Conservation (phyloP, 2,329 filamentous ascomycete genomes). For the Penicillium capsulatum region DNA sequence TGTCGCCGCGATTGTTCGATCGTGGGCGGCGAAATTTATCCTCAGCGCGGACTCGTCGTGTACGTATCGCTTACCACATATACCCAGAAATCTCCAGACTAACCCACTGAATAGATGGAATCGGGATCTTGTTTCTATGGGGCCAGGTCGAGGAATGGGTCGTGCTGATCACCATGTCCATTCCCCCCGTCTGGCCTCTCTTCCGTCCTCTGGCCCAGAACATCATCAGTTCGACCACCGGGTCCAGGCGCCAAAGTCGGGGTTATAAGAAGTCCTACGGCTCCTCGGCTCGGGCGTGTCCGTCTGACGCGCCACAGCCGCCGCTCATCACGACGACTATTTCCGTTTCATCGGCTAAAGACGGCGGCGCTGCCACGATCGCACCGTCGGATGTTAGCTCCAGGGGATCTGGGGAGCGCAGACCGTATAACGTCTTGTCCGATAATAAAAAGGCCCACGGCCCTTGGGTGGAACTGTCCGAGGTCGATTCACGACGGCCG, state of each 20-base stretch:
- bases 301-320: constrained; percentile 2
- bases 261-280: too few relatives aligned
- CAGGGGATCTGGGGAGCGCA: neutral
- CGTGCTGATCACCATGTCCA: constrained; percentile 23
- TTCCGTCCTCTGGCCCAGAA: constrained; percentile 15
- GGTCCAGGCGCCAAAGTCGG: too few relatives aligned
- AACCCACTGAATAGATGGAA: too few relatives aligned
- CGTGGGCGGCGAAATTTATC: constrained; percentile 20
- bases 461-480: neutral
- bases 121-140: constrained; percentile 19
- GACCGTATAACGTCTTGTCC: neutral
- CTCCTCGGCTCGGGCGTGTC: constrained; percentile 1
- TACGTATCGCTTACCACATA: too few relatives aligned
- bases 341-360: constrained; percentile 12
- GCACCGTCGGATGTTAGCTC: neutral
- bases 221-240: constrained; percentile 14
- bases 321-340: constrained; percentile 14
- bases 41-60: constrained; percentile 17
- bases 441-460: neutral
- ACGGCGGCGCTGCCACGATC: neutral
- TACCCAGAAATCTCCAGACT: too few relatives aligned
- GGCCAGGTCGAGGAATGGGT: constrained; percentile 22
- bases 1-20: constrained; percentile 19
- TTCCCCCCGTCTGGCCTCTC: constrained; percentile 20
- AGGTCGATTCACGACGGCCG: too few relatives aligned